Evolutionary conservation across 73 alveolate genomes (phyloP).

Genomic region (Paramecium bursaria): DNA sequence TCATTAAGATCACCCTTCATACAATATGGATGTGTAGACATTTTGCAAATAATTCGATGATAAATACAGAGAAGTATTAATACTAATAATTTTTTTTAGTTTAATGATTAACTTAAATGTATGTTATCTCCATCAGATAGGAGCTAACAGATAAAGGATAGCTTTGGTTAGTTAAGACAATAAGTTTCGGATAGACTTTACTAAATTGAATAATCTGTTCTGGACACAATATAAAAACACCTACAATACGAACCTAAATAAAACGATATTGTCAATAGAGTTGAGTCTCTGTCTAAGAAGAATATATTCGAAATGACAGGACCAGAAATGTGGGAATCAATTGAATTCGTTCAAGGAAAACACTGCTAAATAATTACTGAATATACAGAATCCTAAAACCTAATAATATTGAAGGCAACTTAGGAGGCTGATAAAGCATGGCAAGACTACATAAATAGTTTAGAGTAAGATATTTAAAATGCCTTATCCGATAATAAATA

Average conservation of each 20-base stretch:
- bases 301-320: conserved; percentile 50
- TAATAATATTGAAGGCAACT: not conserved
- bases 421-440: conserved; percentile 5
- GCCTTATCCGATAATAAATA: conserved; percentile 34
- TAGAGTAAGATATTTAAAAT: conserved; percentile 1
- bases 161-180: conserved; percentile 12
- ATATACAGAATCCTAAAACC: not conserved
- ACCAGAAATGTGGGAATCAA: not conserved
- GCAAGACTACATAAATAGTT: not conserved
- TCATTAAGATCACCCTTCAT: conserved; percentile 34
- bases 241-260: conserved; percentile 4
- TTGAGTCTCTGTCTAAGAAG: not conserved
- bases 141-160: not conserved
- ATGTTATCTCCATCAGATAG: not conserved
- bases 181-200: not conserved
- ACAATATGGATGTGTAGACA: conserved; percentile 30
- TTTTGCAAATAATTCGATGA: conserved; percentile 45
- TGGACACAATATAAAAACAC: not conserved
- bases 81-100: not conserved
- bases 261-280: conserved; percentile 31
- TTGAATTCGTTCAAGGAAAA: conserved; percentile 12
- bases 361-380: not conserved
- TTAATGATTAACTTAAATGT: not conserved
- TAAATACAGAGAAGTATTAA: conserved; percentile 4
- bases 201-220: conserved; percentile 7